phyloP scores from a whole-genome alignment of 495 filamentous ascomycete species.

The Neurospora terricola region DNA sequence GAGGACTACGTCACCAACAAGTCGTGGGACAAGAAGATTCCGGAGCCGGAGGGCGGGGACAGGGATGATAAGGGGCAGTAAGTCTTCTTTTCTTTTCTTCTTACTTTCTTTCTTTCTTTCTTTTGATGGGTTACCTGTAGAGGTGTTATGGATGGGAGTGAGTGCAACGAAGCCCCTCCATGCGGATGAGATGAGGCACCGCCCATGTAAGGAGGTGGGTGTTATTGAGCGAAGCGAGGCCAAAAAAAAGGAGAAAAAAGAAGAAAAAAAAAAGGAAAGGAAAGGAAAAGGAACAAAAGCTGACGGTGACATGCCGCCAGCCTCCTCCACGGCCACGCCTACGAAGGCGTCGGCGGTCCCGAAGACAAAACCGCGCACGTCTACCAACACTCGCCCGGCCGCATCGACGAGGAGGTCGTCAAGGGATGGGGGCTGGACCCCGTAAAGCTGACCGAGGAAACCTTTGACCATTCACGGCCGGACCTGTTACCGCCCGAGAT shows the following conservation, averaged over 20 bases:
- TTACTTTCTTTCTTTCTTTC: background rate
- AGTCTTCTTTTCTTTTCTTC: background rate
- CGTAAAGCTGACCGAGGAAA: background rate
- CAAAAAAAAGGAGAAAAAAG: background rate
- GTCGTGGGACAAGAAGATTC: slow-evolving; percentile 27
- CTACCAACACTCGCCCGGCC: slow-evolving; percentile 18
- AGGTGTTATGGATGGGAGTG: too few relatives aligned
- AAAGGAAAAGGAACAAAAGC: background rate
- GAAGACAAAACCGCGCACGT: slow-evolving; percentile 22
- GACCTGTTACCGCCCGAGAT: slow-evolving; percentile 7
- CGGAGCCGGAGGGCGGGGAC: slow-evolving; percentile 29
- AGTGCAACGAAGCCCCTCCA: too few relatives aligned
- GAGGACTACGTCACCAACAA: slow-evolving; percentile 24
- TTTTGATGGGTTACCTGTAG: too few relatives aligned
- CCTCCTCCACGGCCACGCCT: slow-evolving; percentile 13
- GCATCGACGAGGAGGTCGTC: slow-evolving; percentile 11
- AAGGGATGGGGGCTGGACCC: slow-evolving; percentile 6
- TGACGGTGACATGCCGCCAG: background rate
- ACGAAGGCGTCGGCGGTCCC: slow-evolving; percentile 24
- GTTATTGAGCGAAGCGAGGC: background rate
- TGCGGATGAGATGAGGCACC: too few relatives aligned
- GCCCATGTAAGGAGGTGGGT: too few relatives aligned
- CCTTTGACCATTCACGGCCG: background rate
- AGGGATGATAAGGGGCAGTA: slow-evolving; percentile 28
- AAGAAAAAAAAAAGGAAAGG: background rate